Evolutionary conservation across 176 grass and related monocot species (phyloP).

Genomic region (Triticum dicoccoides): DNA sequence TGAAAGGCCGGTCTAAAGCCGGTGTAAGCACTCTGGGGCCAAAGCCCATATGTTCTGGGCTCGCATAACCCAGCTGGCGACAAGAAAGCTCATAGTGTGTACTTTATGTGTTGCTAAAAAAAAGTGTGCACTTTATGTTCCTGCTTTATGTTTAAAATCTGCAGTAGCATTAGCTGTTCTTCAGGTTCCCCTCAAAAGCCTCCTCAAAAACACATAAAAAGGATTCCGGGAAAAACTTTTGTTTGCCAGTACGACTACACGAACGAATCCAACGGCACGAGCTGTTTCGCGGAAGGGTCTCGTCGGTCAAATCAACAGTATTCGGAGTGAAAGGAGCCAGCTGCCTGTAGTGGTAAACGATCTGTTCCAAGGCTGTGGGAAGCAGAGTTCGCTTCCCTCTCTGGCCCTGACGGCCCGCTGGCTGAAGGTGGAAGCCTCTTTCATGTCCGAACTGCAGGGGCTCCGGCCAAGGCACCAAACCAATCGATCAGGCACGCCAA

Average conservation of each 20-base stretch:
- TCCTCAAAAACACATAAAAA: not conserved
- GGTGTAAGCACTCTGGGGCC: not conserved
- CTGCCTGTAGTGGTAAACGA: too few relatives aligned
- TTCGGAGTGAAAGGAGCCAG: not conserved
- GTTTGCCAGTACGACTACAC: not conserved
- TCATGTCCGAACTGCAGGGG: not conserved
- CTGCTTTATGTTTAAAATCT: not conserved
- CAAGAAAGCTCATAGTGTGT: not conserved
- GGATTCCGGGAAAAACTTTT: not conserved
- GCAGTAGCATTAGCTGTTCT: not conserved
- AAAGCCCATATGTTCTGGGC: not conserved
- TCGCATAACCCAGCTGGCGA: not conserved
- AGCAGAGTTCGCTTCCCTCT: not conserved
- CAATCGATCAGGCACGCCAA: not conserved
- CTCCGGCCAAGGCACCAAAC: not conserved
- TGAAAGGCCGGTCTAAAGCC: not conserved
- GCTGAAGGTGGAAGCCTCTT: not conserved
- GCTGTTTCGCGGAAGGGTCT: not conserved
- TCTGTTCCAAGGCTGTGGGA: not conserved
- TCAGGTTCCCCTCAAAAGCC: not conserved
- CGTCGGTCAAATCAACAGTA: not conserved
- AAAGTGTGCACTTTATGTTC: not conserved
- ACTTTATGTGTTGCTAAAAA: not conserved
- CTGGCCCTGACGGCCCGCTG: not conserved
- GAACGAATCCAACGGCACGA: not conserved